Base-by-base conservation (phyloP, 495 filamentous ascomycete genomes). In the Aspergillus mulundensis region DNA sequence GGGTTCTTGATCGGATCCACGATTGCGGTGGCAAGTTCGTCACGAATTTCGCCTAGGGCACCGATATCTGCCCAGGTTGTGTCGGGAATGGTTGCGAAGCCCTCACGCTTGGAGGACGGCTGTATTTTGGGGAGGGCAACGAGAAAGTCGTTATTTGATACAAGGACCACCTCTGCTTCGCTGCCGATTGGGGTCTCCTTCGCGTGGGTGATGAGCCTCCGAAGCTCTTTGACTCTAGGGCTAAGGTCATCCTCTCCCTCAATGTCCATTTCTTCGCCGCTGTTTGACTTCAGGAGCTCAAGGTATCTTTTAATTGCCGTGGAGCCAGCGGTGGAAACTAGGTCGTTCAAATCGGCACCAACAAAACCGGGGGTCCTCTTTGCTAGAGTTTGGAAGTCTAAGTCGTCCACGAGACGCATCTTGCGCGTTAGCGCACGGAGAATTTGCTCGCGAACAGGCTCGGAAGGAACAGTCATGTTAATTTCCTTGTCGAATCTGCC, bases 61-160 rank as follows among this genome's bases (percentile, higher is more conserved):
- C 94, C 94, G 53, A 98, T 92, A 64, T 97, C 86, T 32, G 83
- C 77, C 94, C 93, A 98, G 1, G 90, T 96, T 7, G 92, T 96
- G 67, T 96, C 89, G n/a, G 94, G 94, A 42, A 97, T 90, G 1
- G 92, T 96, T 24, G 92, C 90, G 71, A 98, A 98, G 57, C 94
- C 94, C 76, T 98, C 95, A 16, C 94, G 86, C 66, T 95, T 95
- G 18, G 90, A 88, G 1, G 91, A 96, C 4, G 94, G 95, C 57
- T 95, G 91, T 52, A 97, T 91, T 62, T 85, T 86, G 38, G 88
- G 83, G 24, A 97, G 78, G 23, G 93, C 94, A 6, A 79, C 79
- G 23, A 86, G 71, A 69, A 95, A 94, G 52, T 94, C 89, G 7
- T 72, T 68, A 57, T 81, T 83, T 8, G 77, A 80, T 44, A 87